These are phyloP conservation scores for Bipolaris bicolor DNA, from an alignment of 2,329 filamentous ascomycete species.

Conservation along the genomic window DNA sequence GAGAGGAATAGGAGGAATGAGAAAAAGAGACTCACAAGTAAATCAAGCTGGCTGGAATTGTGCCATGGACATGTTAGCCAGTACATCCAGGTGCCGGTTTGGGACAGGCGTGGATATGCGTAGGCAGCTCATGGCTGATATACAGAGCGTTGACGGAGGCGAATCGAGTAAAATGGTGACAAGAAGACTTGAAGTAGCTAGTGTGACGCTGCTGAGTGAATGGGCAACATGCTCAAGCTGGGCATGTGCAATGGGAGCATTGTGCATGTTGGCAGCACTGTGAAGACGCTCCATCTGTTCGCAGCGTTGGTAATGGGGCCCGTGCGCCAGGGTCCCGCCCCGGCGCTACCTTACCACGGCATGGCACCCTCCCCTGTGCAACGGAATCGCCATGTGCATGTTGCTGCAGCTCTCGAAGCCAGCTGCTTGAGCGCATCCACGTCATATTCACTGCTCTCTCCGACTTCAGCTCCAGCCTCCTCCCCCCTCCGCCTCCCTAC, in stretches of 20 bases:
- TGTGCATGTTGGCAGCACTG: not conserved
- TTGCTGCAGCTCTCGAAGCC: conserved; percentile 8
- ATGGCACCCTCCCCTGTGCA: conserved; percentile 16
- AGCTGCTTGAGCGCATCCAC: conserved; percentile 11
- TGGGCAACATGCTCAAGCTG: too few relatives aligned
- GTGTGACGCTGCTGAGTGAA: too few relatives aligned
- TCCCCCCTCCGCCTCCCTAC: not conserved
- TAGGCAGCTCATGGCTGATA: not conserved
- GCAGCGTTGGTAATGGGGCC: conserved; percentile 9
- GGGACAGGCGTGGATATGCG: not conserved
- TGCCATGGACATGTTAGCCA: not conserved
- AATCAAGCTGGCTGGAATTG: not conserved
- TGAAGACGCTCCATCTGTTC: not conserved
- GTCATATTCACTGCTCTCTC: conserved; percentile 5
- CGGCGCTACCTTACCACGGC: conserved; percentile 21
- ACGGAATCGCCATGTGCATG: conserved; percentile 11
- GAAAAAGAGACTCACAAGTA: not conserved
- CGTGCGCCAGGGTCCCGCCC: conserved; percentile 16
- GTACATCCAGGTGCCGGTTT: not conserved
- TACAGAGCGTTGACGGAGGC: not conserved
- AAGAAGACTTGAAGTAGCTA: too few relatives aligned
- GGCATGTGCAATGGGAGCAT: not conserved
- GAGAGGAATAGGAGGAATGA: not conserved
- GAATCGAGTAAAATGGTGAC: too few relatives aligned
- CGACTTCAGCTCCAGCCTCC: not conserved